Base-by-base conservation (phyloP, 805 yeast genomes). In the Cyberlindnera xylosilytica region DNA sequence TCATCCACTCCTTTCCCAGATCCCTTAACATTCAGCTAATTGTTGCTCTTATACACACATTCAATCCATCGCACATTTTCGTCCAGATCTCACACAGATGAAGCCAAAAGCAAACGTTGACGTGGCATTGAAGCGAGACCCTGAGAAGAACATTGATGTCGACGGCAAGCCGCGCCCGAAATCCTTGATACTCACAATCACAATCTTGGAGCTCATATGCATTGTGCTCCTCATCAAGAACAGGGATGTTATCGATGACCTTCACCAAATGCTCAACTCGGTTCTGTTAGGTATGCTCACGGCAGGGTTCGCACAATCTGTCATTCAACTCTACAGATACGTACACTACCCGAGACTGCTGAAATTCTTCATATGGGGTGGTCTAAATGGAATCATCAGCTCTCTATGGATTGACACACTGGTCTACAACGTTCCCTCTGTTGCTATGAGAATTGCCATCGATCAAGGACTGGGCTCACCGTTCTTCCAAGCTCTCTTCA, bases 351-450 rank as follows among this genome's bases (percentile, higher is more conserved):
- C 30, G 10, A 44, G 43, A 30, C 32, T 57, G 4, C 1, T 65
- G 41, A 80, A 80, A 52, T 81, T 81, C 49, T 54, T 69, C 43
- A 55, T 72, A 2, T 81, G 85, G 85, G 87, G 87, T 15, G 58
- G 68, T 11, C 62, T 80, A 35, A 79, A 79, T 56, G 87, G 86
- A 2, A 53, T 69, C 15, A 58, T 79, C 38, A 74, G 81, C 4
- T 70, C 68, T 1, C 53, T 74, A 13, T 81, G 86, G 86, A 70
- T 81, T 28, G 74, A 74, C 34, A 46, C 70, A 19, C 58, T 81
- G 31, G 53, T 74, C 6, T 38, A 49, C 3, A 59, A 58, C 6
- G 52, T 74, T 23, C 72, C 70, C 9, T 60, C 61, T 63, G 2
- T 18, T 64, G 4, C 50, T 61, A 42, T n/a, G n/a, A 62, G 79